phyloP scores from a whole-genome alignment of 345 rosid species.

The Viola odorata region DNA sequence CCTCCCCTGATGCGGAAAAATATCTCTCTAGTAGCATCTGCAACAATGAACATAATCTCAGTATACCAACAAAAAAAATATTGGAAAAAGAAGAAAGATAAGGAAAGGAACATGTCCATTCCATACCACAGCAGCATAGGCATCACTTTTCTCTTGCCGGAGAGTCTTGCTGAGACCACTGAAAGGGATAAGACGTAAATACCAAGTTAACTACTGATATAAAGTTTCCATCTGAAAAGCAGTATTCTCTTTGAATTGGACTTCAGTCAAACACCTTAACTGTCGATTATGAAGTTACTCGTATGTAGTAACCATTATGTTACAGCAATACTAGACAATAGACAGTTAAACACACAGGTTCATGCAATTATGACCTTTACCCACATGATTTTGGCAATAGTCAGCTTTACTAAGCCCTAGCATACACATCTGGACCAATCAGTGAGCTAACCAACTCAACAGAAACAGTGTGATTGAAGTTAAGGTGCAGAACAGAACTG shows the following conservation, averaged over 20 bases:
- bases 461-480: too few relatives aligned
- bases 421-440: too few relatives aligned
- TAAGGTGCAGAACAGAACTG: background rate
- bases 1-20: conserved; percentile 51
- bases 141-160: conserved; percentile 54
- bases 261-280: background rate
- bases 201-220: background rate
- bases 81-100: background rate
- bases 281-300: background rate
- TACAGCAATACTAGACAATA: background rate
- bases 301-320: background rate
- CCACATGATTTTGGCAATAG: too few relatives aligned
- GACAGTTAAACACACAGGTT: background rate
- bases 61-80: conserved; percentile 18
- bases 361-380: background rate
- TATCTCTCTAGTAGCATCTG: conserved; percentile 88
- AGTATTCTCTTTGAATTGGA: background rate
- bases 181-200: conserved; percentile 20
- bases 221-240: background rate
- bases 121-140: conserved; percentile 80
- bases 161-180: conserved; percentile 67
- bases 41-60: too few relatives aligned
- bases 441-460: too few relatives aligned
- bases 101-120: background rate
- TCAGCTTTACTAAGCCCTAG: too few relatives aligned